Evolutionary conservation across 805 yeast genomes (phyloP), one percentile per base, ranked within the genome.

Genomic region (Yamadazyma philogaea): DNA sequence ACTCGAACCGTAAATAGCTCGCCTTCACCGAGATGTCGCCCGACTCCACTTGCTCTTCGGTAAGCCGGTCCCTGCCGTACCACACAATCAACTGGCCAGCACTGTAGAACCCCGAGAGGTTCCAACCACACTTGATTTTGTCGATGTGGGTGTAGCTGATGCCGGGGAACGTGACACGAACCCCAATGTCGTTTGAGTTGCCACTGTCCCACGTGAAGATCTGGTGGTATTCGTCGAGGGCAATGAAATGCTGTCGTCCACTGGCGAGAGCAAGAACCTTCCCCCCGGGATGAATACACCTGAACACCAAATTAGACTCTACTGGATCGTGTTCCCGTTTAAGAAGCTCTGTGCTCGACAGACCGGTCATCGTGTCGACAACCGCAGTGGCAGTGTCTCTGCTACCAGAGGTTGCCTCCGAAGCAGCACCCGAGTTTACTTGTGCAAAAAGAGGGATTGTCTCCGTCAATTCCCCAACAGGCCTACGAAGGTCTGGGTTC

Each of bases 111-210:
- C 78, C 76, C 39, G 78, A 75, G 12, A 73, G 58, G 44, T 75
- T 72, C 91, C 91, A 84, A 0, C 91, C 93, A 14, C 87, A 82
- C 10, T 70, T 68, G 7, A 80, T 71, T 48, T 73, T 75, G 16
- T 14, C 31, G 21, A 44, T 33, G 14, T 15, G 27, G 12, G 17
- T 14, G 6, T 14, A 7, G 21, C 22, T 10, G 8, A 34, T 6
- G 2, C 61, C 61, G 0, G 63, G 60, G 44, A 81, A 76, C 3
- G 40, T 53, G 24, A 82, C 46, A 38, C 51, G 53, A 4, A 78
- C 68, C 0, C 84, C 87, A 12, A 34, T 27, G 39, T 50, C 47
- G 7, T 47, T 42, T 1, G 31, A 26, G 27, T 51, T 54, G 2
- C 72, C 71, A 1, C 68, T 58, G 56, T 83, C 89, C 90, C 90